Evolutionary conservation across 148 eudicot species (phyloP).

Genomic region (Diospyros lotus): DNA sequence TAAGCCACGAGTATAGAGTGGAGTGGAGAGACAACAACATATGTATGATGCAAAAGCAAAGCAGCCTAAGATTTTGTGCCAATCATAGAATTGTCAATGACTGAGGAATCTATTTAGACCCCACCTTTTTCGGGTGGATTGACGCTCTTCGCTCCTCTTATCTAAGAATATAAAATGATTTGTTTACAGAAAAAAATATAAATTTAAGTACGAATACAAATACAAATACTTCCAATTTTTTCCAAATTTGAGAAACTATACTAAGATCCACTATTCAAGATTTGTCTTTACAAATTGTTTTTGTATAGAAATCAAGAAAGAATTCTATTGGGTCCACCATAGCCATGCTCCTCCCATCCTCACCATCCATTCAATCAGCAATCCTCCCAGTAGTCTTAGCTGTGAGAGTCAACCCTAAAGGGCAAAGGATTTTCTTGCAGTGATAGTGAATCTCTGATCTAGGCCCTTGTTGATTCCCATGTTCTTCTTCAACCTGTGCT

Average conservation of each 20-base stretch:
- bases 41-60: neutral
- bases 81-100: neutral
- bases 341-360: constrained; percentile 8
- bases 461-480: neutral
- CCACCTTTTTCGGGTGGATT: too few relatives aligned
- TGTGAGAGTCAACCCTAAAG: constrained; percentile 38
- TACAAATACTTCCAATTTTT: too few relatives aligned
- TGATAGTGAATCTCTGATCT: constrained; percentile 17
- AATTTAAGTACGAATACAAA: too few relatives aligned
- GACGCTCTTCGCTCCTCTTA: too few relatives aligned
- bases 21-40: neutral
- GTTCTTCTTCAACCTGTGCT: constrained; percentile 1
- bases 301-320: too few relatives aligned
- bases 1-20: too few relatives aligned
- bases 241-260: too few relatives aligned
- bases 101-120: too few relatives aligned
- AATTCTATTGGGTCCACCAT: neutral
- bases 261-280: too few relatives aligned
- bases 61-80: neutral
- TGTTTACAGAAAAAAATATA: too few relatives aligned
- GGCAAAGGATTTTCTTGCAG: constrained; percentile 14
- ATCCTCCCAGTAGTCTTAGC: constrained; percentile 19
- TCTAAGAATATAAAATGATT: too few relatives aligned
- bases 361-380: constrained; percentile 14
- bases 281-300: too few relatives aligned